Conservation (phyloP, 495 filamentous ascomycete genomes). For the Penicillium longicatenatum region DNA sequence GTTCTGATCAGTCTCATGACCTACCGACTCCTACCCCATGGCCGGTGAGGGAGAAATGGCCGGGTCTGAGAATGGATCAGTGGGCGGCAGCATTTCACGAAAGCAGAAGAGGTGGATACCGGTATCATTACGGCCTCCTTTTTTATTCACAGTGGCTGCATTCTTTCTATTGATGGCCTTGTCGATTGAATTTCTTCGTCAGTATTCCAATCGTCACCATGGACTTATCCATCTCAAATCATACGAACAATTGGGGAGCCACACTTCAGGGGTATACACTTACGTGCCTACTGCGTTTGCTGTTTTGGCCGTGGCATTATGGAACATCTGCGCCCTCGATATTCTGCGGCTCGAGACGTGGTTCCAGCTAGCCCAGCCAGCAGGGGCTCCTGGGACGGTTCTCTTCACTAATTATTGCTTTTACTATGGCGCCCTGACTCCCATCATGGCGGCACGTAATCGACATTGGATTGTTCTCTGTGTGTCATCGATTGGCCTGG, state of each 20-base stretch:
- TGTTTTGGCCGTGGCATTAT: slow-evolving; percentile 19
- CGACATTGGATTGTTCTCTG: slow-evolving; percentile 27
- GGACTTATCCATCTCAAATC: slow-evolving; percentile 20
- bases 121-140: slow-evolving; percentile 18
- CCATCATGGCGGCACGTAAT: slow-evolving; percentile 22
- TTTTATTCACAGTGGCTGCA: slow-evolving; percentile 17
- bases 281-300: slow-evolving; percentile 26
- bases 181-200: slow-evolving; percentile 17
- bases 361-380: slow-evolving; percentile 27
- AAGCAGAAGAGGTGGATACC: slow-evolving; percentile 13
- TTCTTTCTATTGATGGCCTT: slow-evolving; percentile 19
- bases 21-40: background rate
- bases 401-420: slow-evolving; percentile 34
- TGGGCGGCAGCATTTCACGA: background rate
- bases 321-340: slow-evolving; percentile 26
- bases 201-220: slow-evolving; percentile 18
- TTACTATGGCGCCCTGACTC: slow-evolving; percentile 19
- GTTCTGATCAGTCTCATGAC: background rate
- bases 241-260: slow-evolving; percentile 8
- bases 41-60: slow-evolving; percentile 2
- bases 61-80: slow-evolving; percentile 3
- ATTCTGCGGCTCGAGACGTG: slow-evolving; percentile 31
- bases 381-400: slow-evolving; percentile 18
- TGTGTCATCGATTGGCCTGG: slow-evolving; percentile 21
- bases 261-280: slow-evolving; percentile 18